A percentile compares a stretch with the other conserved stretches of the same genome.
phyloP scores from a whole-genome alignment of 768 basidiomycete genomes.

The Amanita brunnescens region DNA sequence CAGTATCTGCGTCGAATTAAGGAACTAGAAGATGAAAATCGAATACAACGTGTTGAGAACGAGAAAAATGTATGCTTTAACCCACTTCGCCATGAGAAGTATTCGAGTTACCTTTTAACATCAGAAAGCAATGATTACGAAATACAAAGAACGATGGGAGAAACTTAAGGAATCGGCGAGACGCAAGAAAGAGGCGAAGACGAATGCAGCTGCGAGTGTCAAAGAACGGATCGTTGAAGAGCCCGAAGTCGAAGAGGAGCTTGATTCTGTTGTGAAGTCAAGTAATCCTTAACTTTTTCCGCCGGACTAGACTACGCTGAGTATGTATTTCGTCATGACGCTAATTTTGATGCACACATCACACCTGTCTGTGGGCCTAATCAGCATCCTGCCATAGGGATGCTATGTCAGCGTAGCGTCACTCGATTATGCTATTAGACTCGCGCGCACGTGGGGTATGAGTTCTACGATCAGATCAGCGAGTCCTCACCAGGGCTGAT shows the following conservation, averaged over 20 bases:
- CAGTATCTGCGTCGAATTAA: conserved; percentile 56
- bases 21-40: conserved; percentile 76
- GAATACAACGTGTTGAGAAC: conserved; percentile 55
- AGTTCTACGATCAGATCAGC: no score
- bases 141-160: conserved; percentile 83
- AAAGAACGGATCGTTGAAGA: conserved; percentile 71
- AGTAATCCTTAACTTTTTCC: not conserved
- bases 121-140: conserved; percentile 75
- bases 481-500: no score
- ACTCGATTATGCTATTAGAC: not conserved
- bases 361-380: not conserved
- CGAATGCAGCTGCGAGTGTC: conserved; percentile 36
- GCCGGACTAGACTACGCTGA: not conserved
- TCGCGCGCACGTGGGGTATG: no score
- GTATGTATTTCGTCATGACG: not conserved
- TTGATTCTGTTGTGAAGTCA: conserved; percentile 24
- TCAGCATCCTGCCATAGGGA: not conserved
- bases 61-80: conserved; percentile 63
- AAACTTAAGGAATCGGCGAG: conserved; percentile 84
- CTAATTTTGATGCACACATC: not conserved
- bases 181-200: conserved; percentile 73
- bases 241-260: conserved; percentile 45
- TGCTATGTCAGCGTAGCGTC: not conserved
- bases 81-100: not conserved
- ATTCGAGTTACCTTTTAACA: conserved; percentile 10